phyloP scores from a whole-genome alignment of 805 yeast genomes.

The Candida peoriensis region DNA sequence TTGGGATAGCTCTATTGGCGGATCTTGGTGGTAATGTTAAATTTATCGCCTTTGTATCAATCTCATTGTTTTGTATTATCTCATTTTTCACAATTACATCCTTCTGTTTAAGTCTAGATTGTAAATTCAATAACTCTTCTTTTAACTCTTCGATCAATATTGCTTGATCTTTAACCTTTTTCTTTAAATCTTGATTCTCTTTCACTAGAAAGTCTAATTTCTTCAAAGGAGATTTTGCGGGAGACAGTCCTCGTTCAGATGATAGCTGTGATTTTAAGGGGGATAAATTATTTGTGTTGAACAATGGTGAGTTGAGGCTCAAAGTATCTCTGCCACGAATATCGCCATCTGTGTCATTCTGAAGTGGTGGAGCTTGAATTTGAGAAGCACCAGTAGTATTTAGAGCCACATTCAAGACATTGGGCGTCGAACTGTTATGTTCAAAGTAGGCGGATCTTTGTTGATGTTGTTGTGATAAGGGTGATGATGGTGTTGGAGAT shows the following conservation, averaged over 20 bases:
- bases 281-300: too few relatives aligned
- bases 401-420: too few relatives aligned
- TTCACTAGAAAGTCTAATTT: slow-evolving; percentile 10
- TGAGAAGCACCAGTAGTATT: too few relatives aligned
- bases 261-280: not conserved
- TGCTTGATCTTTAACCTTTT: slow-evolving; percentile 12
- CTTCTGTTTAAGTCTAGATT: slow-evolving; percentile 4
- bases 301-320: too few relatives aligned
- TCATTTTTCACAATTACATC: not conserved
- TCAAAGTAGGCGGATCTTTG: too few relatives aligned
- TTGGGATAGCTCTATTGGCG: slow-evolving; percentile 29
- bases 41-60: slow-evolving; percentile 1
- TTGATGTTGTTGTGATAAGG: too few relatives aligned
- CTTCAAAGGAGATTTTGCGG: slow-evolving; percentile 9
- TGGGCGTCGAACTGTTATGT: too few relatives aligned
- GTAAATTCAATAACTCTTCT: slow-evolving; percentile 12
- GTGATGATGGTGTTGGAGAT: too few relatives aligned
- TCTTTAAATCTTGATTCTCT: slow-evolving; percentile 16
- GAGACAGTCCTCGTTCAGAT: not conserved
- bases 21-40: slow-evolving; percentile 35
- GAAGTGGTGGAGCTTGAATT: too few relatives aligned
- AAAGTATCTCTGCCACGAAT: too few relatives aligned
- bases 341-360: too few relatives aligned
- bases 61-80: not conserved
- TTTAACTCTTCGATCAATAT: slow-evolving; percentile 11